Evolutionary conservation across 257 asterid genomes (phyloP), one percentile per base, ranked within the genome.

Genomic region (Echites panduratus): DNA sequence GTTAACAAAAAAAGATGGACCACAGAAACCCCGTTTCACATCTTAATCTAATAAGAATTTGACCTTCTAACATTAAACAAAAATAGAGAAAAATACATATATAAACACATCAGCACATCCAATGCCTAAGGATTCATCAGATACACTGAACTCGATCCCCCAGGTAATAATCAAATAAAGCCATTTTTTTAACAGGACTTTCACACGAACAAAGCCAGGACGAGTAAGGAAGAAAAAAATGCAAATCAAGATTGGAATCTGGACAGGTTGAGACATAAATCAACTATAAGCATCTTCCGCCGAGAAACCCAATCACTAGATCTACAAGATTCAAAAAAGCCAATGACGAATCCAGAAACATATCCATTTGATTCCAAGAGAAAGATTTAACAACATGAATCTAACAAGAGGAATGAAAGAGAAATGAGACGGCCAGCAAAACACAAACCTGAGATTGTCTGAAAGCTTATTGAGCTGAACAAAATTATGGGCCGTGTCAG

Each of bases 401-500:
- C 20, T 7, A 43, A 43, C 35, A 32, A 19, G 13, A 35, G 20
- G 12, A 9, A 14, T 0, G 13, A 1, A 52, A 56, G 9, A 14
- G 38, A 70, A 6, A 17, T 7, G 10, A 1, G 38, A 38, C 44
- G 26, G 50, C n/a, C n/a, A n/a, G n/a, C n/a, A n/a, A n/a, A n/a
- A n/a, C n/a, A n/a, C 66, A 9, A 71, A 71, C 75, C 75, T 71
- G 68, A 56, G 57, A 71, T 41, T 43, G 75, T 56, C n/a, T 10
- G 29, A 13, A 57, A 43, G 44, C 48, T 63, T 22, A 22, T 22
- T 22, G 2, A 17, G 44, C 22, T 19, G 64, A 50, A 50, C n/a
- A 29, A 50, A 17, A 29, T 35, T 14, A 0, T 63, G 68, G 2
- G 68, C 26, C 2, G 9, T 24, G 40, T 19, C 16, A 1, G 3